Evolutionary conservation across 768 basidiomycete species (phyloP), one percentile per base, ranked within the genome.

Genomic region (Rhodotorula babjevae): DNA sequence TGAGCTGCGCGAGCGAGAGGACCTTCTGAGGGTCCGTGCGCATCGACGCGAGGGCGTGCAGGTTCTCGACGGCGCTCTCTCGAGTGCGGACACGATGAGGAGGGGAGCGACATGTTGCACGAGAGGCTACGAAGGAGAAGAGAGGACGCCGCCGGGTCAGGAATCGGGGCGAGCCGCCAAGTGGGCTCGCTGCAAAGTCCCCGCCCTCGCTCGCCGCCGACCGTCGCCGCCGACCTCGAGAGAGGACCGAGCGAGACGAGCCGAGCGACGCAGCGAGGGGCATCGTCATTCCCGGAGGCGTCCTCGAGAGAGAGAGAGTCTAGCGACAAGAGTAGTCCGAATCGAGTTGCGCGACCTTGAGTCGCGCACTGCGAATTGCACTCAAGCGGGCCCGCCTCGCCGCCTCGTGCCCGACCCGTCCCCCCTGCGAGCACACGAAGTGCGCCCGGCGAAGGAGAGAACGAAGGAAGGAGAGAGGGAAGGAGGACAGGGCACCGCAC

Each of bases 301-400:
- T 42, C 62, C 42, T 19, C 53, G 27, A 36, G 56, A 5, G 23
- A 31, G 27, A 25, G 29, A 21, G 36, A 19, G 49, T 53, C 60
- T 52, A 68, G 53, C 29, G 40, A 21, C 52, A 62, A 69, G 68
- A 69, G 68, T 69, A 69, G 68, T 69, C 68, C 60, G 68, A 69
- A 69, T 69, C 61, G 68, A 62, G 68, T 59, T 69, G 49, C 27
- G 44, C 23, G 46, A 9, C 31, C 49, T 14, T 2, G 36, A 18
- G 33, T 2, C 64, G 33, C 64, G 40, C 53, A 57, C 64, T 25
- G 55, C 64, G 64, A 65, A 65, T 65, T 65, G 64, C 64, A 65
- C 64, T 65, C 42, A 65, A 65, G 64, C 64, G 64, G 64, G 46
- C 55, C 55, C 42, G 33, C 55, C 36, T 36, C 44, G 44, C n/a